Evolutionary conservation across 495 filamentous ascomycete genomes (phyloP).

Genomic region (Hypoxylon crocopeplum): DNA sequence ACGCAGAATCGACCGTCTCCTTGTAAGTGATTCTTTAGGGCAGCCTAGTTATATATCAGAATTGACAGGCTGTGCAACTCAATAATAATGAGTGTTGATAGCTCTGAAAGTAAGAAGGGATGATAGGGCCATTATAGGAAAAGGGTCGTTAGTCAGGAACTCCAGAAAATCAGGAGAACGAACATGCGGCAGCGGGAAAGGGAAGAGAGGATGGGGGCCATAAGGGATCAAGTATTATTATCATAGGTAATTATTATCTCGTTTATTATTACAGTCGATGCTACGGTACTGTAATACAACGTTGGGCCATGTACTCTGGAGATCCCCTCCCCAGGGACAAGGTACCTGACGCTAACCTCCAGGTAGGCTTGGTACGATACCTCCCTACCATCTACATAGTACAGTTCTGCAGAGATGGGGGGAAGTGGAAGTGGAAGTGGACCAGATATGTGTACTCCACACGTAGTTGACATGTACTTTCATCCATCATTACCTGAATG

Average conservation of each 20-base stretch:
- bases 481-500: not conserved
- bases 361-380: too few species aligned
- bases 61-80: too few species aligned
- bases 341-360: constrained; percentile 15
- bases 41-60: too few species aligned
- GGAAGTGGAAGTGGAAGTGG: not conserved
- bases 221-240: constrained; percentile 33
- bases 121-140: constrained; percentile 18
- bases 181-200: constrained; percentile 7
- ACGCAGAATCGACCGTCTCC: not conserved
- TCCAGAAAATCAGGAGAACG: constrained; percentile 15
- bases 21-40: not conserved
- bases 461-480: constrained; percentile 24
- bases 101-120: constrained; percentile 19
- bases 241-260: constrained; percentile 31
- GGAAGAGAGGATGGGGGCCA: constrained; percentile 26
- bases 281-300: constrained; percentile 25
- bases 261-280: constrained; percentile 32
- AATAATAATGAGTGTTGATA: constrained; percentile 13
- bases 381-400: not conserved
- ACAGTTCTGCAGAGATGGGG: constrained; percentile 21
- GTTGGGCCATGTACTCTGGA: constrained; percentile 21
- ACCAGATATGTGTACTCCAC: constrained; percentile 16
- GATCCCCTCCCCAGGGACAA: constrained; percentile 27
- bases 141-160: constrained; percentile 7